These are phyloP conservation scores for Trichoderma oligosporum DNA, from an alignment of 2,329 filamentous ascomycete species.

Conservation along the genomic window DNA sequence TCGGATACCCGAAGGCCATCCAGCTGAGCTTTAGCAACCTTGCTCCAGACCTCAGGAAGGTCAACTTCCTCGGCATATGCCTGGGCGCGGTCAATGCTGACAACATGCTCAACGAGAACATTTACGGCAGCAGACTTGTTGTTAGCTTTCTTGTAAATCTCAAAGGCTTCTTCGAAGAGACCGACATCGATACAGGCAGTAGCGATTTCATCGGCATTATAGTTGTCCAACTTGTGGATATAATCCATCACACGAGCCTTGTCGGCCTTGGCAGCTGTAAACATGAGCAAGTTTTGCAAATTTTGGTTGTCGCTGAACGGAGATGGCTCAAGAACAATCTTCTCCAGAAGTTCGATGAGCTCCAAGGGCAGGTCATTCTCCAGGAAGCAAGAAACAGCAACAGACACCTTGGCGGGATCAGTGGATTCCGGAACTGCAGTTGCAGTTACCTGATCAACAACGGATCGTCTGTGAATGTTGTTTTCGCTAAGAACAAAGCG, in stretches of 20 bases:
- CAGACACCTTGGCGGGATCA: conserved; percentile 89
- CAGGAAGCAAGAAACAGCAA: conserved; percentile 91
- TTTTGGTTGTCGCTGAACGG: conserved; percentile 97
- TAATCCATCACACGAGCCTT: conserved; percentile 94
- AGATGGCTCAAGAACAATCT: conserved; percentile 99
- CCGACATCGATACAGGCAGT: conserved; percentile 91
- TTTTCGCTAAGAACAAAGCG: conserved; percentile 90
- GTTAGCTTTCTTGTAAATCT: conserved; percentile 97
- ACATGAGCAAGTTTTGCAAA: conserved; percentile 91
- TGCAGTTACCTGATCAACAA: conserved; percentile 93
- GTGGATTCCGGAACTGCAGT: conserved; percentile 90
- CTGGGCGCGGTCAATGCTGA: conserved; percentile 96
- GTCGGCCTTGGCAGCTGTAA: conserved; percentile 95
- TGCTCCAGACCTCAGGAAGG: conserved; percentile 93
- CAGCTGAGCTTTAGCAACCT: conserved; percentile 94
- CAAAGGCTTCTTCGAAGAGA: conserved; percentile 92
- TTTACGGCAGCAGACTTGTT: conserved; percentile 83
- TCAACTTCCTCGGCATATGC: conserved; percentile 95
- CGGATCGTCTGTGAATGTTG: conserved; percentile 88
- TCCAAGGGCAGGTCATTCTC: conserved; percentile 86
- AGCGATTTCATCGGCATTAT: conserved; percentile 89
- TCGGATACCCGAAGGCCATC: conserved; percentile 91
- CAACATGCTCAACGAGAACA: conserved; percentile 91
- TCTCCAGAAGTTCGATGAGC: conserved; percentile 95
- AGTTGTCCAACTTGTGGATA: conserved; percentile 84